phyloP scores from a whole-genome alignment of 441 rosid genomes.

The Pelargonium citronellum region DNA sequence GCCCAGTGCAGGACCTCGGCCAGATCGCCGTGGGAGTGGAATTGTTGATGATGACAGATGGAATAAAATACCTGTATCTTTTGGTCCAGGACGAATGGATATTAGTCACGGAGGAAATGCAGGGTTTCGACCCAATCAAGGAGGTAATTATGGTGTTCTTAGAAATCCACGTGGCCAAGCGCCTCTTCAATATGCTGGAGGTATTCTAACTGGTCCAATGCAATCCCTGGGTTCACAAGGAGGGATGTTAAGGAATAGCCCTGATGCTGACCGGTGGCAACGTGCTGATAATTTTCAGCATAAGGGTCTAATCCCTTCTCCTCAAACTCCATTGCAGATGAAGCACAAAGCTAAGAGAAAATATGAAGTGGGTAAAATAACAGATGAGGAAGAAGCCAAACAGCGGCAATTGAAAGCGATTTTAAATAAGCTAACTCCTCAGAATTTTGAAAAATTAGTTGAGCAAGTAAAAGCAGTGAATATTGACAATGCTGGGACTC shows the following conservation, averaged over 20 bases:
- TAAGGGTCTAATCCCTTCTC: constrained; percentile 81
- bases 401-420: constrained; percentile 82
- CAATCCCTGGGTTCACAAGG: constrained; percentile 62
- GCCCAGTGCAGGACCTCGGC: constrained; percentile 50
- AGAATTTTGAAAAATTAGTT: constrained; percentile 83
- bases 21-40: constrained; percentile 62
- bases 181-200: neutral
- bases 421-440: constrained; percentile 93
- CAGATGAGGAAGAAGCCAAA: constrained; percentile 76
- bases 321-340: constrained; percentile 63
- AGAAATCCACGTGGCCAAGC: constrained; percentile 6
- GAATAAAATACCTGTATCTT: constrained; percentile 46
- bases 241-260: constrained; percentile 52
- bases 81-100: constrained; percentile 48
- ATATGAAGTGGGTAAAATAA: constrained; percentile 73
- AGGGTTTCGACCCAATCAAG: constrained; percentile 1
- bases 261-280: constrained; percentile 86
- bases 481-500: constrained; percentile 70
- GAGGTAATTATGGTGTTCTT: constrained; percentile 3
- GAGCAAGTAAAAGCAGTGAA: constrained; percentile 81
- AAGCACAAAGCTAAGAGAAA: constrained; percentile 94
- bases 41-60: constrained; percentile 68
- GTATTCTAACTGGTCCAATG: constrained; percentile 47
- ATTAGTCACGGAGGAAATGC: constrained; percentile 32
- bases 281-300: constrained; percentile 59